phyloP scores from a whole-genome alignment of 352 stramenopile species.

The Phytophthora colocasiae region DNA sequence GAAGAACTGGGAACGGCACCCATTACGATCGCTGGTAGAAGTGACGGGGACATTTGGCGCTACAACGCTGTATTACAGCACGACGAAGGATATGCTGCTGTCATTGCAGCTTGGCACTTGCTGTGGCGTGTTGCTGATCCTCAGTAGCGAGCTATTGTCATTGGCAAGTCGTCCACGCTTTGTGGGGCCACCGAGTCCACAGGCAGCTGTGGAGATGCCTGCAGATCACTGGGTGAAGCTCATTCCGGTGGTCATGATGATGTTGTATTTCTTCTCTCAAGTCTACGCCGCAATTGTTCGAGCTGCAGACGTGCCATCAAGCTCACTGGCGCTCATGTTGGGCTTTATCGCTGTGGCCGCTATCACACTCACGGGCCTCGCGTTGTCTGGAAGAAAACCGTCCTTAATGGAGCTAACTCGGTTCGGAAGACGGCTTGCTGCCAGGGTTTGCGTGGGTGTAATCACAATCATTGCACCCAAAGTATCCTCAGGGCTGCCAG shows the following conservation, averaged over 20 bases:
- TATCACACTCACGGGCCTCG: constrained; percentile 53
- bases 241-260: constrained; percentile 66
- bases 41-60: constrained; percentile 60
- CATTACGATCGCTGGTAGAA: constrained; percentile 67
- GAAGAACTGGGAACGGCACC: constrained; percentile 70
- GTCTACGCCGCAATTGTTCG: constrained; percentile 59
- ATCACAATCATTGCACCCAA: constrained; percentile 60
- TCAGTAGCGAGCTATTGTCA: constrained; percentile 58
- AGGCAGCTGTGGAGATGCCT: constrained; percentile 53
- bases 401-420: constrained; percentile 45
- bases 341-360: constrained; percentile 53
- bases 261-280: constrained; percentile 68
- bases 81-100: constrained; percentile 61
- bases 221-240: constrained; percentile 85
- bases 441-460: constrained; percentile 46
- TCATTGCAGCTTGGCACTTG: constrained; percentile 82
- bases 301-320: constrained; percentile 48
- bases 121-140: constrained; percentile 62
- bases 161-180: constrained; percentile 29
- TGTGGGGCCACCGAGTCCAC: constrained; percentile 27
- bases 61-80: constrained; percentile 67
- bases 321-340: constrained; percentile 48
- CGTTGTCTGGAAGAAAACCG: constrained; percentile 51
- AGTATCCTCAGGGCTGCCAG: constrained; percentile 47
- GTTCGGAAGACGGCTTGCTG: constrained; percentile 40